Conservation (phyloP, 2,329 filamentous ascomycete species). For the Aureobasidium sp. region DNA sequence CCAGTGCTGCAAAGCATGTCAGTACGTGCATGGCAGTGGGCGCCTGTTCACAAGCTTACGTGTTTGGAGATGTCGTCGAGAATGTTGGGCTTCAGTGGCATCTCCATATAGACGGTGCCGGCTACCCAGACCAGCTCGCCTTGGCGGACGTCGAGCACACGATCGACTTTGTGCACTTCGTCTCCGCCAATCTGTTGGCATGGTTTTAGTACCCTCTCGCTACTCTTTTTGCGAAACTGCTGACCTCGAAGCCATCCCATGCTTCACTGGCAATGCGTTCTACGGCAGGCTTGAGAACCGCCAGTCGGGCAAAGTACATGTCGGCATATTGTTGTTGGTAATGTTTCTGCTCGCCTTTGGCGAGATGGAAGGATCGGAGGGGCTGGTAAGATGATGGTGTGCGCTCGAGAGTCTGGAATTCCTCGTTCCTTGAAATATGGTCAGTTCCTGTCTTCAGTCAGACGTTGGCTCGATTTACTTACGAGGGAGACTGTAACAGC, state of each 20-base stretch:
- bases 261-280: slow-evolving; percentile 63
- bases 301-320: slow-evolving; percentile 90
- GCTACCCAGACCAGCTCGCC: slow-evolving; percentile 92
- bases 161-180: slow-evolving; percentile 63
- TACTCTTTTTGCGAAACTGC: background rate
- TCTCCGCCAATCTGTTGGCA: slow-evolving; percentile 59
- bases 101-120: slow-evolving; percentile 94
- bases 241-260: slow-evolving; percentile 64
- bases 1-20: slow-evolving; percentile 57
- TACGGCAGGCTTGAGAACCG: slow-evolving; percentile 76
- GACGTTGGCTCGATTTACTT: background rate
- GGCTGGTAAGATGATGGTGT: slow-evolving; percentile 59
- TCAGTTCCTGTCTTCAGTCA: background rate
- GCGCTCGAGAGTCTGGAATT: slow-evolving; percentile 39
- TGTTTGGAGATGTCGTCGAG: slow-evolving; percentile 92
- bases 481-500: slow-evolving; percentile 16
- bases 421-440: background rate
- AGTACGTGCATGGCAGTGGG: background rate
- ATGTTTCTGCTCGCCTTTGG: slow-evolving; percentile 52
- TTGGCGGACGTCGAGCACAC: slow-evolving; percentile 91
- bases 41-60: slow-evolving; percentile 40
- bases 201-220: background rate
- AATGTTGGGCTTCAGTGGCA: slow-evolving; percentile 92
- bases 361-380: slow-evolving; percentile 63
- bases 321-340: slow-evolving; percentile 96